phyloP scores from a whole-genome alignment of 345 rosid species.

The Hibiscus trionum region DNA sequence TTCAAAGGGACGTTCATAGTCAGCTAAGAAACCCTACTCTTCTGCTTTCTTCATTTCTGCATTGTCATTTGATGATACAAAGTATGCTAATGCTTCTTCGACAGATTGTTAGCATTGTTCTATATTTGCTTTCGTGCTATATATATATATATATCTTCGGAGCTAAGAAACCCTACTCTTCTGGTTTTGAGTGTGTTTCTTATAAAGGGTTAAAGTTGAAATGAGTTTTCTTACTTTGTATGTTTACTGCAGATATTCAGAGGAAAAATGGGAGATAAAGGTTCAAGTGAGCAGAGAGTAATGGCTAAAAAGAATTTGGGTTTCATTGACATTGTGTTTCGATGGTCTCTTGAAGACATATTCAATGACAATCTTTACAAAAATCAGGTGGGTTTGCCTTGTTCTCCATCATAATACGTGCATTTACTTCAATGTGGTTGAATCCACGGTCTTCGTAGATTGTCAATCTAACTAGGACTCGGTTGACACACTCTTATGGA shows the following conservation, averaged over 20 bases:
- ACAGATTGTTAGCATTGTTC: no score
- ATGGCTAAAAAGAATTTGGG: background rate
- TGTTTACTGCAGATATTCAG: background rate
- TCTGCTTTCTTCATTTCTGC: no score
- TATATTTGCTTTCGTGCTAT: background rate
- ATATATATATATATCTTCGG: no score
- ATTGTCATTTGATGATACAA: no score
- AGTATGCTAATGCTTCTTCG: no score
- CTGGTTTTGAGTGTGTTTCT: background rate
- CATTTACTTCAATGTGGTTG: no score
- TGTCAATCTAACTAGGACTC: background rate
- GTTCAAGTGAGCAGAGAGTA: no score
- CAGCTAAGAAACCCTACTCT: no score
- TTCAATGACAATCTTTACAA: constrained; percentile 21
- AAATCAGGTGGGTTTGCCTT: constrained; percentile 22
- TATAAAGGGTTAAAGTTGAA: background rate
- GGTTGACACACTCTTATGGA: no score
- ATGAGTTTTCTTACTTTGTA: background rate
- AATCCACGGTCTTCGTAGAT: no score
- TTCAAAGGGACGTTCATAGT: no score
- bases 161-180: background rate
- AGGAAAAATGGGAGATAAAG: no score
- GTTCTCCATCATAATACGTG: background rate
- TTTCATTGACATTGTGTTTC: background rate
- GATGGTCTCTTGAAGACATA: constrained; percentile 28